Base-by-base conservation (phyloP, 208 protist species). In the Lotmaria passim region DNA sequence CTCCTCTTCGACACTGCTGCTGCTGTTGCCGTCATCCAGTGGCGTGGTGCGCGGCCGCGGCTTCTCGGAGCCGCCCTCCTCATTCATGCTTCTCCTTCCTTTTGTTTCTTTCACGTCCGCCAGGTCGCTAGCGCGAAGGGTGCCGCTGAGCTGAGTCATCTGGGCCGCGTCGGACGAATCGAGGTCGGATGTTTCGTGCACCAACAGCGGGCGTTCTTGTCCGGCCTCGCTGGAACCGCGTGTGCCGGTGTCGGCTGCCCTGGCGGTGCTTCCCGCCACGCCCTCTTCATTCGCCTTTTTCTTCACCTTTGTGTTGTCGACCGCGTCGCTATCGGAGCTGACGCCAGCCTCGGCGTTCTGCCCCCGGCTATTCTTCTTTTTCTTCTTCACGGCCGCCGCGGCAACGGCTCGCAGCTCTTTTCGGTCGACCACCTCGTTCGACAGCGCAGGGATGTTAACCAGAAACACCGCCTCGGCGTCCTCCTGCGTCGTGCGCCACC, bases 401-500 rank as follows among this genome's bases (percentile, higher is more conserved):
- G 69, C 51, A 5, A 52, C 52, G 31, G 41, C 63, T 21, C 36
- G 60, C 15, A 59, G 36, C 23, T 61, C 51, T n/a, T 63, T 47
- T 3, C 50, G 66, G 12, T 77, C 34, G 26, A 73, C 68, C 7
- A 73, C 50, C 31, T 67, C 68, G 31, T 60, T 61, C 23, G 68
- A 59, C 36, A 83, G 30, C 26, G 75, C 81, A 11, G 88, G 85
- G 43, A 91, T 86, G 72, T 79, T 30, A 23, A 93, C 70, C 44
- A 88, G 44, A 60, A 93, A 93, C 12, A 75, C 85, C 28, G 79
- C 74, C 75, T 93, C 82, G 2, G 87, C 87, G 53, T 95, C 90
- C 53, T 95, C 90, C 60, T 95, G 90, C 6, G 86, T 91, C 7
- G 76, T 60, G 17, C 90, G 84, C 87, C 90, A 95, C 14, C 90